Percentiles rank a stretch among this genome's conserved stretches.
These are phyloP conservation scores for Aspergillus ibericus DNA, from an alignment of 2,329 filamentous ascomycete species.

Conservation along the genomic window DNA sequence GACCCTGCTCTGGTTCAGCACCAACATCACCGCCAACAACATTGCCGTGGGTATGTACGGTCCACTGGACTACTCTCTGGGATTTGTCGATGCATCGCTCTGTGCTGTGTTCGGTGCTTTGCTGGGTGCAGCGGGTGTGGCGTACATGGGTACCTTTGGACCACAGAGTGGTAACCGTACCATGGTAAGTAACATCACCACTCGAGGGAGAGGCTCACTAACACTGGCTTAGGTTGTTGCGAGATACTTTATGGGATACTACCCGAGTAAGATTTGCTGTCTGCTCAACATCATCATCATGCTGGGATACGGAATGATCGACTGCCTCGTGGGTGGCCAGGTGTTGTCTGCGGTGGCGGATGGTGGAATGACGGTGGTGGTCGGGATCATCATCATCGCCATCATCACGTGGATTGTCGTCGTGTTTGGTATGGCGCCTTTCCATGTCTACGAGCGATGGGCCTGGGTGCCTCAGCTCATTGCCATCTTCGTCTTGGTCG, in stretches of 20 bases:
- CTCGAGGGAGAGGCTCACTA: background rate
- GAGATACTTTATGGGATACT: constrained; percentile 38
- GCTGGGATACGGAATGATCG: constrained; percentile 37
- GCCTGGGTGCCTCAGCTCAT: constrained; percentile 37
- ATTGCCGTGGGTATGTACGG: constrained; percentile 35
- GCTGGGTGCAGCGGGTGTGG: constrained; percentile 26
- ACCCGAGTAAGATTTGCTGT: constrained; percentile 32
- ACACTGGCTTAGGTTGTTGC: constrained; percentile 23
- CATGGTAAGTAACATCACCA: constrained; percentile 24
- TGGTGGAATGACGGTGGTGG: constrained; percentile 27
- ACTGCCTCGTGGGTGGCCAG: constrained; percentile 35
- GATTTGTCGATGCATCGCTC: constrained; percentile 32
- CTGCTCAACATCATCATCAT: constrained; percentile 37
- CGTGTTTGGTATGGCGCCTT: constrained; percentile 29
- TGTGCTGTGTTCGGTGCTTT: constrained; percentile 29
- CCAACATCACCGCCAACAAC: constrained; percentile 33
- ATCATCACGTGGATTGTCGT: constrained; percentile 29
- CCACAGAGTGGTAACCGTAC: constrained; percentile 35
- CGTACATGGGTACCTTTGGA: constrained; percentile 37
- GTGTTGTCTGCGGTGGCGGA: constrained; percentile 27
- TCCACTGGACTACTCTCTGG: constrained; percentile 32
- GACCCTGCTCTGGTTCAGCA: constrained; percentile 28
- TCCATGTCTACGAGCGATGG: constrained; percentile 37
- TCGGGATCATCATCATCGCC: constrained; percentile 30
- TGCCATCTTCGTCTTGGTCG: constrained; percentile 35